Evolutionary conservation across 768 basidiomycete genomes (phyloP).

Genomic region (Mycena vulgaris): DNA sequence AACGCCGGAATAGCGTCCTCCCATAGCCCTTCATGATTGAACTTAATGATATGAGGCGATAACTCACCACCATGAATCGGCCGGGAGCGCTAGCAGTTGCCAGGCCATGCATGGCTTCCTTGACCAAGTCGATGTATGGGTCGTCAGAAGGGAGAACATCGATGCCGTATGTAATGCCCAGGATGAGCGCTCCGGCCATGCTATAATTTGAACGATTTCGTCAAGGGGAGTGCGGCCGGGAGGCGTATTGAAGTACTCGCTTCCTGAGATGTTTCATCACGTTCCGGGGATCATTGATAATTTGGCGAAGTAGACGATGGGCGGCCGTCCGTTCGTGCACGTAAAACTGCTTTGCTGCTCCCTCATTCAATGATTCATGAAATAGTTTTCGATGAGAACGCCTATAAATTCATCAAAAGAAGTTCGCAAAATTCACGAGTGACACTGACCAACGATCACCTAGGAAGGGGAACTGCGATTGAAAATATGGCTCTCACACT

Average conservation of each 20-base stretch:
- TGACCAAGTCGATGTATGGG: not conserved
- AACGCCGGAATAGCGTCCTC: too few relatives aligned
- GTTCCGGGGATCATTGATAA: not conserved
- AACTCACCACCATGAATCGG: not conserved
- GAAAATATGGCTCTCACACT: not conserved
- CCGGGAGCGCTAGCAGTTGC: not conserved
- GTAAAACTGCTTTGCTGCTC: not conserved
- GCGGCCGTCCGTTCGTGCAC: not conserved
- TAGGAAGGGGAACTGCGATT: too few relatives aligned
- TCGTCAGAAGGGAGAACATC: not conserved
- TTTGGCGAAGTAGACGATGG: not conserved
- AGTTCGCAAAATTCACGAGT: not conserved
- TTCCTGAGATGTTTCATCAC: not conserved
- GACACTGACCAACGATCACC: not conserved
- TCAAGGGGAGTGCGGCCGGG: not conserved
- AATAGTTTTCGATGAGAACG: not conserved
- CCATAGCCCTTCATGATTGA: too few relatives aligned
- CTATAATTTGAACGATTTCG: not conserved
- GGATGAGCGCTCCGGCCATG: not conserved
- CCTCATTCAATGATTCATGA: not conserved
- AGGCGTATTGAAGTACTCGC: not conserved
- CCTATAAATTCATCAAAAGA: not conserved
- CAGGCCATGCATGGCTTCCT: not conserved
- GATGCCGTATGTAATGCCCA: not conserved
- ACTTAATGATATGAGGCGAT: too few relatives aligned